Base-by-base conservation (phyloP, 257 asterid genomes). In the Solanum infundibuliforme region DNA sequence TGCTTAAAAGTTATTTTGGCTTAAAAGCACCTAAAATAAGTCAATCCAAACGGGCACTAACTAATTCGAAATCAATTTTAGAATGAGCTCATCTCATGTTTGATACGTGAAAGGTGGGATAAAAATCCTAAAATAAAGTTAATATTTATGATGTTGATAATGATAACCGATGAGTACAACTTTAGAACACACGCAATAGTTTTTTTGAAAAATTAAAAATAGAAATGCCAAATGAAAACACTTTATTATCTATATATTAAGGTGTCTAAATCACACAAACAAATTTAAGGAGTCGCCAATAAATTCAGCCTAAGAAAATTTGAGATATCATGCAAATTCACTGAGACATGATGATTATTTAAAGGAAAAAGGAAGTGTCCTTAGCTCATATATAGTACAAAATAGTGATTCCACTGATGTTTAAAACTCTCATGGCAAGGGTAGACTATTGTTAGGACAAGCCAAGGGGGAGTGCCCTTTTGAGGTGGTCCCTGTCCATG, bases 401-500 rank as follows among this genome's bases (percentile, higher is more conserved):
- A 81, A 76, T 68, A 62, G 87, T 90, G 94, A 92, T 89, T 90
- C 94, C 94, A 93, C 91, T 87, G 29, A 85, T 76, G 94, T 84
- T 87, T 87, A 87, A 89, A 86, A 83, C 89, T 43, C 88, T 87
- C 83, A 65, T 89, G 73, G 88, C 88, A 89, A 91, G 60, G 85
- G 79, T 79, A 88, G 90, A 79, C 81, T 83, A 82, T 31, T 60
- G n/a, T 58, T 60, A 48, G 74, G 86, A 66, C 41, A n/a, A 71
- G 73, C 36, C 16, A 29, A 32, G 77, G 39, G 25, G 1, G 38
- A 83, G 87, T 79, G 91, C 86, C 85, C 89, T 89, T 88, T 85
- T 90, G 95, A 87, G 89, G 92, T 77, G n/a, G 95, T 93, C 96
- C 69, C 41, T 74, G 74, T 93, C 90, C 88, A 14, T 82, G 89